Percentiles rank a stretch among this genome's conserved stretches.
Conservation (phyloP, 2,329 filamentous ascomycete species). For the Venturia pyrina region DNA sequence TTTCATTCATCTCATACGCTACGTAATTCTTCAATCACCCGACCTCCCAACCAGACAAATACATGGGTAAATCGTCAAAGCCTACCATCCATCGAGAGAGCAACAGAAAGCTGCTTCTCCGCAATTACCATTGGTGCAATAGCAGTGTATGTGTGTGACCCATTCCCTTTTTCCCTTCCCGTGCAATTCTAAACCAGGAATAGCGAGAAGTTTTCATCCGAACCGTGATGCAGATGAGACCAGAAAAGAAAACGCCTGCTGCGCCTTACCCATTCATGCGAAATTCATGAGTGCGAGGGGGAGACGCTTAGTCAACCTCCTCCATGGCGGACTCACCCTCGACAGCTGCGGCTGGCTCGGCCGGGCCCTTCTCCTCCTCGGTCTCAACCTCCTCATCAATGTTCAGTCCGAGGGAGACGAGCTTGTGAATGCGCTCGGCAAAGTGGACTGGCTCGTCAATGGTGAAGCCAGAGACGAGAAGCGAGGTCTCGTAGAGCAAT, state of each 20-base stretch:
- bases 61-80: background rate
- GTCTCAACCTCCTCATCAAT: constrained; percentile 88
- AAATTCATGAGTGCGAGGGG: background rate
- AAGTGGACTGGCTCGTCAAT: constrained; percentile 98
- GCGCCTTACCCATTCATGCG: constrained; percentile 1
- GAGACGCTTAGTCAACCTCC: constrained; percentile 77
- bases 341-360: constrained; percentile 48
- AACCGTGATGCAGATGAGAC: background rate
- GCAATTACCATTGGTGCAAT: background rate
- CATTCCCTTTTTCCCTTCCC: background rate
- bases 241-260: constrained; percentile 4
- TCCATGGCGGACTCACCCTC: constrained; percentile 94
- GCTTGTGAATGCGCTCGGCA: constrained; percentile 99
- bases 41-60: background rate
- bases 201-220: background rate
- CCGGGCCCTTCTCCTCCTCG: constrained; percentile 37
- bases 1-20: constrained; percentile 3
- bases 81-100: background rate
- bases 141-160: background rate
- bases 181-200: background rate
- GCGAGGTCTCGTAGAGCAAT: constrained; percentile 96
- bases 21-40: background rate
- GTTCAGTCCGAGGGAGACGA: constrained; percentile 94
- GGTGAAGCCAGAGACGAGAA: constrained; percentile 97
- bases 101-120: background rate